Conservation (phyloP, 306 rosid species). For the Cicer pinnatifidum region DNA sequence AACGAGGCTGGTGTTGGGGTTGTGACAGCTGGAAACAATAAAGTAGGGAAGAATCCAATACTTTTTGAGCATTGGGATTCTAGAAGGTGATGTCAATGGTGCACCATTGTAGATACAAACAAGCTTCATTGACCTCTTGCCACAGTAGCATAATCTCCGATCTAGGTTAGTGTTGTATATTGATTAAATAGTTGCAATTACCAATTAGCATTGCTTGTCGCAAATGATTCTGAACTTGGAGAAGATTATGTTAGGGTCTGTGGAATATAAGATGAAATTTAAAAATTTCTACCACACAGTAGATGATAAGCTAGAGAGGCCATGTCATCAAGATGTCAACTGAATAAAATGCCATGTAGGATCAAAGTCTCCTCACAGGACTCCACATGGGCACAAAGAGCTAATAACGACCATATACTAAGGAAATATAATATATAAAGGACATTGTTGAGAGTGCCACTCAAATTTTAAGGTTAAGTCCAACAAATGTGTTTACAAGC, state of each 20-base stretch:
- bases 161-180: not conserved
- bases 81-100: not conserved
- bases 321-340: not conserved
- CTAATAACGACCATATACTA: not conserved
- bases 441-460: not conserved
- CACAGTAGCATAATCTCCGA: not conserved
- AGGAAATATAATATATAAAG: not conserved
- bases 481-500: too few relatives aligned
- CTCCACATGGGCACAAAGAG: not conserved
- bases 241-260: not conserved
- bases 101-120: not conserved
- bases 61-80: too few relatives aligned
- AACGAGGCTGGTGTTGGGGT: not conserved
- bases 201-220: not conserved
- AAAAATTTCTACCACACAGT: not conserved
- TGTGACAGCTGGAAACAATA: not conserved
- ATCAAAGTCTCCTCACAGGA: not conserved
- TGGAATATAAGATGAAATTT: constrained; percentile 1
- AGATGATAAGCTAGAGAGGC: constrained; percentile 11
- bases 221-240: not conserved
- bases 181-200: not conserved
- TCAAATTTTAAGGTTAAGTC: too few relatives aligned
- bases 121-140: not conserved
- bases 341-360: not conserved
- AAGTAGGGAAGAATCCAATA: not conserved